Percentiles rank a stretch among this genome's conserved stretches.
Conservation (phyloP, 257 asterid species). For the Nicotiana obtusifolia region DNA sequence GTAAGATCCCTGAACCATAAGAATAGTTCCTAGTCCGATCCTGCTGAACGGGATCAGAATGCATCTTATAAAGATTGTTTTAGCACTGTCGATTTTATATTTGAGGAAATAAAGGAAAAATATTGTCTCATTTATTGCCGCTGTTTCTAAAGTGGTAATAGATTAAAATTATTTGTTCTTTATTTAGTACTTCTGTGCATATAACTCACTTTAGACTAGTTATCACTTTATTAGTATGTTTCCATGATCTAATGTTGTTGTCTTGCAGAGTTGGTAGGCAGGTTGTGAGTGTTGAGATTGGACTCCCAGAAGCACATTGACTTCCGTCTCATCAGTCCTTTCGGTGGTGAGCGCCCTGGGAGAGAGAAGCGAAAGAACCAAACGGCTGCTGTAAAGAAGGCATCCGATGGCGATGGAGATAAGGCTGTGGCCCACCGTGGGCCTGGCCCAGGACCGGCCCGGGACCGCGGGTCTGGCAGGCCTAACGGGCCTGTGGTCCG, state of each 20-base stretch:
- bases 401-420: constrained; percentile 59
- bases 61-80: not conserved
- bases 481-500: too few relatives aligned
- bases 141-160: too few relatives aligned
- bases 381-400: constrained; percentile 60
- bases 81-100: not conserved
- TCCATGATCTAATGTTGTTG: not conserved
- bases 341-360: constrained; percentile 64
- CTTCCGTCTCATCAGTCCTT: constrained; percentile 63
- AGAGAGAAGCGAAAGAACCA: constrained; percentile 61
- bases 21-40: too few relatives aligned
- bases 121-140: too few relatives aligned
- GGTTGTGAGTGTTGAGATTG: constrained; percentile 62
- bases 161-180: not conserved
- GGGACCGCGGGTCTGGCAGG: too few relatives aligned
- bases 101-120: too few relatives aligned
- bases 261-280: constrained; percentile 57
- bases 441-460: too few relatives aligned
- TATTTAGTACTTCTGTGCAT: not conserved
- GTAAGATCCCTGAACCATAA: too few relatives aligned
- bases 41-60: too few relatives aligned
- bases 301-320: constrained; percentile 69
- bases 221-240: not conserved
- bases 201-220: not conserved
- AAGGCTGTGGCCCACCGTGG: too few relatives aligned